A percentile compares a stretch with the other conserved stretches of the same genome.
Evolutionary conservation across 345 rosid genomes (phyloP).

Genomic region (Eucalyptus regnans): DNA sequence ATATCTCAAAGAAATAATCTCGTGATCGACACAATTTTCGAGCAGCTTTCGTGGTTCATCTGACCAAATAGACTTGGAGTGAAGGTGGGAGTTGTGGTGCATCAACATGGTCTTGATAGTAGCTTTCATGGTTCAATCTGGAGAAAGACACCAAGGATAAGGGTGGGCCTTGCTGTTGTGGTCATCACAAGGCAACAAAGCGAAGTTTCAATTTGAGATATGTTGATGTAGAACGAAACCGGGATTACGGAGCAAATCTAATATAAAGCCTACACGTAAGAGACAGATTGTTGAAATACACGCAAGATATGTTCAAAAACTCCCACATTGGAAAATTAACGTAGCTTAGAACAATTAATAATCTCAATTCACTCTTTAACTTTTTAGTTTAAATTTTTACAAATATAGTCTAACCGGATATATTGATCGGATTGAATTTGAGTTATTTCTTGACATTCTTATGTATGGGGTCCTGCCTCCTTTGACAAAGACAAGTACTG

Average conservation of each 20-base stretch:
- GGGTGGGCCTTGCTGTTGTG: not conserved
- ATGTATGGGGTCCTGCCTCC: not conserved
- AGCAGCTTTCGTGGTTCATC: not conserved
- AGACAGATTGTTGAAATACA: not conserved
- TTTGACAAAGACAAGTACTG: not conserved
- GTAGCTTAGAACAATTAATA: too few relatives aligned
- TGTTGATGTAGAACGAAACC: not conserved
- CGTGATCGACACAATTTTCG: fast-evolving
- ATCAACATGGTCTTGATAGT: not conserved
- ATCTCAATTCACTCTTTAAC: not conserved
- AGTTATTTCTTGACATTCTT: not conserved
- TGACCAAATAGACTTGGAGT: not conserved
- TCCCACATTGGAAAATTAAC: not conserved
- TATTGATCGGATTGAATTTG: not conserved
- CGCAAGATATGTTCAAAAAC: too few relatives aligned
- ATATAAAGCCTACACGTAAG: not conserved
- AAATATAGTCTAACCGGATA: too few relatives aligned
- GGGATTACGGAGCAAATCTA: fast-evolving
- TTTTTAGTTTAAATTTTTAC: too few relatives aligned
- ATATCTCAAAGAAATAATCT: not conserved
- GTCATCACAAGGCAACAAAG: not conserved
- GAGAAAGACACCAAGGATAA: too few relatives aligned
- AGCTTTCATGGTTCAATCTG: not conserved
- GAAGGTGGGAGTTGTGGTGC: not conserved
- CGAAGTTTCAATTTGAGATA: not conserved